Evolutionary conservation across 805 yeast genomes (phyloP).

Genomic region (Saturnispora bothae): DNA sequence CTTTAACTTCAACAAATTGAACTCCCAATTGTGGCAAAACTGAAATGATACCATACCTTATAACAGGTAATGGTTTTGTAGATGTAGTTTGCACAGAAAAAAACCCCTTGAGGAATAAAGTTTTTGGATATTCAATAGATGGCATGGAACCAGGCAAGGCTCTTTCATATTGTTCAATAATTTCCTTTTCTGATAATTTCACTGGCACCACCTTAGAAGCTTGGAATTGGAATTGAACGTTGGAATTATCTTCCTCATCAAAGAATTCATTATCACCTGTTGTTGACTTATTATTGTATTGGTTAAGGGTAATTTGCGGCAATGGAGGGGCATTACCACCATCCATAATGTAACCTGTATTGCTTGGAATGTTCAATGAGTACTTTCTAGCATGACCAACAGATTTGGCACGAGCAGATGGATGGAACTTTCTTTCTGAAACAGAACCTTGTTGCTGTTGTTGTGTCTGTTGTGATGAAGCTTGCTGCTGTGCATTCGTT

Average conservation of each 20-base stretch:
- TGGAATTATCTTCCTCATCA: constrained; percentile 36
- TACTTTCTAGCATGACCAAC: constrained; percentile 71
- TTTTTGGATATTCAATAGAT: constrained; percentile 86
- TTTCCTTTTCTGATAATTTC: constrained; percentile 36
- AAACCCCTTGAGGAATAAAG: constrained; percentile 84
- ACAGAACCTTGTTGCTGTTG: constrained; percentile 6
- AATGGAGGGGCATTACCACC: constrained; percentile 32
- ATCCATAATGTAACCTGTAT: constrained; percentile 9
- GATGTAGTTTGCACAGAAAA: constrained; percentile 93
- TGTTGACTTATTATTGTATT: constrained; percentile 17
- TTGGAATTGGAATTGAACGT: constrained; percentile 19
- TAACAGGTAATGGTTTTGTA: constrained; percentile 81
- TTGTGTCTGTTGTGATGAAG: too few relatives aligned
- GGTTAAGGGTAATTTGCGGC: constrained; percentile 22
- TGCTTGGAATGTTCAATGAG: constrained; percentile 31
- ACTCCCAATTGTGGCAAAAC: constrained; percentile 71
- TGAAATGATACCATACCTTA: constrained; percentile 71
- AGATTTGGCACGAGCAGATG: constrained; percentile 81
- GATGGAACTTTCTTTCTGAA: constrained; percentile 36
- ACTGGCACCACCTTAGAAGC: constrained; percentile 16
- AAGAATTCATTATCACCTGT: constrained; percentile 49
- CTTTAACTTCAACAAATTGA: constrained; percentile 78
- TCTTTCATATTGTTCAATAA: constrained; percentile 32
- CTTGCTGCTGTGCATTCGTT: too few relatives aligned
- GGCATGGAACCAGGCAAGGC: constrained; percentile 81